Evolutionary conservation across 78 protist species (phyloP).

Genomic region (Polysphondylium violaceum): DNA sequence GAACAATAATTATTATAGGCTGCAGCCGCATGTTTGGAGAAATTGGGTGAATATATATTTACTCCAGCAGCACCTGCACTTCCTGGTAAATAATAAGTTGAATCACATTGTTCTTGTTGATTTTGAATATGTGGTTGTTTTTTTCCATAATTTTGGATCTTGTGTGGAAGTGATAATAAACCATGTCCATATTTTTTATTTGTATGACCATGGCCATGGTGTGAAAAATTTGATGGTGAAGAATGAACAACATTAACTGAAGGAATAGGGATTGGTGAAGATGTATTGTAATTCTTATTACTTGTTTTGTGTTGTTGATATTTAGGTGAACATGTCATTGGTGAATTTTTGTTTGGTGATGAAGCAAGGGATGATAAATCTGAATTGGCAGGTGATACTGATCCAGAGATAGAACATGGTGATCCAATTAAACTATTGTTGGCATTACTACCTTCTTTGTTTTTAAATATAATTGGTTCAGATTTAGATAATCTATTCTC

Average conservation of each 20-base stretch:
- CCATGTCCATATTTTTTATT: conserved; percentile 16
- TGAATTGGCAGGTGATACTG: neutral
- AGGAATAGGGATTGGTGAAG: neutral
- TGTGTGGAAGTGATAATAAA: neutral
- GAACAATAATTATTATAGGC: too few relatives aligned
- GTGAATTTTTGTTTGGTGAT: neutral
- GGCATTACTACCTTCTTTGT: neutral
- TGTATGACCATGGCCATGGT: neutral
- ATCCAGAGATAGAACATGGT: conserved; percentile 9
- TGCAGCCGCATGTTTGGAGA: too few relatives aligned
- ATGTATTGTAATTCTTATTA: neutral
- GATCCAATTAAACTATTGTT: neutral
- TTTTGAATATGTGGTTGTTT: neutral
- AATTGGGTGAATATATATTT: too few relatives aligned
- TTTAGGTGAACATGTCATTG: conserved; percentile 11
- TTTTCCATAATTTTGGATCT: neutral
- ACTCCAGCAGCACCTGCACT: too few relatives aligned
- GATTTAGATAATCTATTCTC: neutral
- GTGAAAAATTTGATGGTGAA: neutral
- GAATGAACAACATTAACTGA: neutral
- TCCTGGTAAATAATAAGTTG: neutral
- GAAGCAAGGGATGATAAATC: neutral
- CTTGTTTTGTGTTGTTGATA: neutral
- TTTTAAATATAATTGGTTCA: conserved; percentile 12
- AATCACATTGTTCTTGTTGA: neutral